Base-by-base conservation (phyloP, 371 early-diverging fungal genomes). In the Polyrhizophydium stewartii region DNA sequence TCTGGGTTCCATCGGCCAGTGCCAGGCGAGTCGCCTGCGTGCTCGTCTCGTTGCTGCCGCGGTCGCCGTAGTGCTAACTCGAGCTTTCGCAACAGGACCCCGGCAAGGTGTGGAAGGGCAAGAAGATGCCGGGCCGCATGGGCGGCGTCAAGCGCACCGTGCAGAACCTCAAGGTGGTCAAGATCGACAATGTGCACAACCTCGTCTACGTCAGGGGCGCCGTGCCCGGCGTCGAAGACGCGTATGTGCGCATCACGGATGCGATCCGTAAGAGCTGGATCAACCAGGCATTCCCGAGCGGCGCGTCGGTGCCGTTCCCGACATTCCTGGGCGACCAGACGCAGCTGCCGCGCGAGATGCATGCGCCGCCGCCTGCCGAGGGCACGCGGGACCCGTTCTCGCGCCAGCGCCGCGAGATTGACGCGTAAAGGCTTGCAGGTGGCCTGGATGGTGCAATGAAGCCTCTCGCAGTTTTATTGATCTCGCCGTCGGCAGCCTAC, bases 111-210 rank as follows among this genome's bases (percentile, higher is more conserved):
- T 95, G 89, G 71, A 91, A 91, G 69, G 97, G 97, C 27, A 97
- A 95, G 78, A 97, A 97, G 75, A 97, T 97, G 97, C 88, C 97
- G 24, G 98, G 98, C 55, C 86, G 92, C 30, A 89, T 97, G 89
- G 98, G 98, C 61, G 91, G 91, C 60, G 82, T 90, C 40, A 85
- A 74, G 65, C 77, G 82, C 22, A 94, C 96, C 13, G 89, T 87
- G 25, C 90, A 91, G 68, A 90, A 83, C 63, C 77, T 94, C 32
- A 82, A 89, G 69, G 89, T 93, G 19, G 72, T 96, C 69, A 96
- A 95, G 76, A 83, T 97, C 55, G 97, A 97, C 70, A 85, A 87
- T 28, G 84, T 63, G 16, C 69, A 90, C 61, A 92, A 95, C 74
- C 75, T 92, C 46, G 63, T 97, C 50, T 94, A 88, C 76, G 89